A percentile compares a stretch with the other conserved stretches of the same genome.
Evolutionary conservation across 192 early-diverging fungal species (phyloP).

Genomic region (Chytriomyces sp.): DNA sequence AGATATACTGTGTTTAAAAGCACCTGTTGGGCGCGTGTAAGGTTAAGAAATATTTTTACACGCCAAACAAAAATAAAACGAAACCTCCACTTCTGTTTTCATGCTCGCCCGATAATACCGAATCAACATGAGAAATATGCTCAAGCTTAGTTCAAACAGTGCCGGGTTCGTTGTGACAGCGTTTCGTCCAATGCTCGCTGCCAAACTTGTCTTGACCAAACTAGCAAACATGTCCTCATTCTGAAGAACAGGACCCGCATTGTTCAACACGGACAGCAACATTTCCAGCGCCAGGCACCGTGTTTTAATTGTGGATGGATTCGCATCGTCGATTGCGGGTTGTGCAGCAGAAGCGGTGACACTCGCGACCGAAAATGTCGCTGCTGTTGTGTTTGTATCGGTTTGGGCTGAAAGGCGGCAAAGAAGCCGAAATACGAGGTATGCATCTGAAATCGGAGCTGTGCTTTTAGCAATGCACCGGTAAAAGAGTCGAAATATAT

Average conservation of each 20-base stretch:
- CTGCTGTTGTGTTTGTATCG: constrained; percentile 29
- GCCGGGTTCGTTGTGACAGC: constrained; percentile 58
- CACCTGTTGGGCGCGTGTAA: constrained; percentile 12
- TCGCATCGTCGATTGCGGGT: constrained; percentile 48
- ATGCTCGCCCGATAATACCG: constrained; percentile 53
- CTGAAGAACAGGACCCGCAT: constrained; percentile 55
- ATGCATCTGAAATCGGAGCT: constrained; percentile 39
- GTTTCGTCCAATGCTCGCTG: constrained; percentile 59
- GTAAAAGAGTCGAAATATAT: no score
- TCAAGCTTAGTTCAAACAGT: constrained; percentile 64
- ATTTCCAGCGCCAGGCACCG: constrained; percentile 62
- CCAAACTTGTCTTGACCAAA: constrained; percentile 50
- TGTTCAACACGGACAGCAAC: constrained; percentile 59
- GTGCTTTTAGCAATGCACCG: no score
- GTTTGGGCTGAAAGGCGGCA: constrained; percentile 56
- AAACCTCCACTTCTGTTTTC: constrained; percentile 63
- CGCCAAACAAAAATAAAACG: neutral
- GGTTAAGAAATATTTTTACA: neutral
- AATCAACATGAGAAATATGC: constrained; percentile 62
- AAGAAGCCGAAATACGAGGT: constrained; percentile 58
- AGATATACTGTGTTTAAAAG: constrained; percentile 63
- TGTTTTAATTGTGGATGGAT: constrained; percentile 39
- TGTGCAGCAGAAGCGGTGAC: constrained; percentile 33
- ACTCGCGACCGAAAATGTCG: constrained; percentile 42
- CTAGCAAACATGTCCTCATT: constrained; percentile 50